Base-by-base conservation (phyloP, 768 basidiomycete species). In the Hypsizygus marmoreus region DNA sequence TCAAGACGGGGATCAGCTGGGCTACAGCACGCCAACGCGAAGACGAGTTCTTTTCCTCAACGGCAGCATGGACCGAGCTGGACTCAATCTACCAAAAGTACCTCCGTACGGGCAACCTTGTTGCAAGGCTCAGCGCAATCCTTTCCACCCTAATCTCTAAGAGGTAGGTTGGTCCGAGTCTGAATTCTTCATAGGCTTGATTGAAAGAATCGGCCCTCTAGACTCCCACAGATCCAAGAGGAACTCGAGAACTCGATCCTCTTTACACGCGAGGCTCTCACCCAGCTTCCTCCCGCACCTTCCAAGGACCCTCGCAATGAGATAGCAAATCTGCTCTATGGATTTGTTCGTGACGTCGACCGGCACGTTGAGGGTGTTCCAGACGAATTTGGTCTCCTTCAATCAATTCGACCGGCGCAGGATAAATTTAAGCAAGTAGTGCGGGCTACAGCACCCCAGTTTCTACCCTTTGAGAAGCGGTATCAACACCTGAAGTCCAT, bases 71-170 rank as follows among this genome's bases (percentile, higher is more conserved):
- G 84, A 73, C 67, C 3, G 67, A 72, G 6, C 64, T 88, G 1
- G 81, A 81, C 7, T 13, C 61, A 0, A 62, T 70, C 10, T 77
- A 79, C 45, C 74, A 77, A 44, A 69, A 68, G 8, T 79, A 77
- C 40, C 59, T 89, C 1, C 67, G 84, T 1, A 88, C 87, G 0
- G 50, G 45, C 17, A 80, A 76, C 40, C 67, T 89, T 1, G 78
- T 81, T 0, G 75, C 77, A 19, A 67, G 77, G 4, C 61, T 90
- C 29, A 86, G 86, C 45, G 49, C 62, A 0, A 75, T 86, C 6
- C 59, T 91, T 0, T 84, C 84, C 0, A 79, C 82, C 22, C 62
- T 86, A 3, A 85, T 89, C 28, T 63, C 74, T 0, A 80, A 79
- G 51, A 66, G 82, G 88, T 85, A 42, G 2, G 67, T 61, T 16